phyloP scores from a whole-genome alignment of 2,329 filamentous ascomycete genomes.

The Colletotrichum theobromicola region DNA sequence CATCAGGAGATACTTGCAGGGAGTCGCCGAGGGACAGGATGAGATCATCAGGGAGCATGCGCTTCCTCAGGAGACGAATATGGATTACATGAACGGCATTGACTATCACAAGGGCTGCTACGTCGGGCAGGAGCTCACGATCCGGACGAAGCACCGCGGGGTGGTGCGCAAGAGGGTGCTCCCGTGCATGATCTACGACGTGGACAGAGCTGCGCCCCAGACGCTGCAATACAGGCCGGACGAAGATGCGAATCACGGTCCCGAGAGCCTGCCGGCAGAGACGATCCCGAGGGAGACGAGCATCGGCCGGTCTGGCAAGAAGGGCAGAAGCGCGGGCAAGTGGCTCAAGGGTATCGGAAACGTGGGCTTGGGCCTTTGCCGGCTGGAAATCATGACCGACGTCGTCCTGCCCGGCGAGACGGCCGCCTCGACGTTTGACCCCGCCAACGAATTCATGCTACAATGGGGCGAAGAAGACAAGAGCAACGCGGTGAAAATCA shows the following conservation, averaged over 20 bases:
- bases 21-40: constrained; percentile 82
- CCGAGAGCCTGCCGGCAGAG: constrained; percentile 35
- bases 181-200: constrained; percentile 75
- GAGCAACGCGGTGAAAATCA: constrained; percentile 59
- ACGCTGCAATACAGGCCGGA: constrained; percentile 53
- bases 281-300: constrained; percentile 49
- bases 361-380: constrained; percentile 84
- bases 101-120: constrained; percentile 98
- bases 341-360: constrained; percentile 83
- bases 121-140: constrained; percentile 94
- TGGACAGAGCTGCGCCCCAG: constrained; percentile 39
- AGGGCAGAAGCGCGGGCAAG: constrained; percentile 78
- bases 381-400: constrained; percentile 90
- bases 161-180: constrained; percentile 91
- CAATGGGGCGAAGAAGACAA: constrained; percentile 25
- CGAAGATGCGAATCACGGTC: constrained; percentile 23
- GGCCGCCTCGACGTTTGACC: constrained; percentile 67
- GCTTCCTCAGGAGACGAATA: constrained; percentile 86
- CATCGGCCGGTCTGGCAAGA: constrained; percentile 58
- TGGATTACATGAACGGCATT: constrained; percentile 84
- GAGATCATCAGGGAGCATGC: constrained; percentile 77
- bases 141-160: constrained; percentile 91
- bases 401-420: constrained; percentile 71
- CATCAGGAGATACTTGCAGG: constrained; percentile 77
- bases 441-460: constrained; percentile 38